These are phyloP conservation scores for Pythium dissotocum DNA, from an alignment of 352 stramenopile genomes.

Conservation along the genomic window DNA sequence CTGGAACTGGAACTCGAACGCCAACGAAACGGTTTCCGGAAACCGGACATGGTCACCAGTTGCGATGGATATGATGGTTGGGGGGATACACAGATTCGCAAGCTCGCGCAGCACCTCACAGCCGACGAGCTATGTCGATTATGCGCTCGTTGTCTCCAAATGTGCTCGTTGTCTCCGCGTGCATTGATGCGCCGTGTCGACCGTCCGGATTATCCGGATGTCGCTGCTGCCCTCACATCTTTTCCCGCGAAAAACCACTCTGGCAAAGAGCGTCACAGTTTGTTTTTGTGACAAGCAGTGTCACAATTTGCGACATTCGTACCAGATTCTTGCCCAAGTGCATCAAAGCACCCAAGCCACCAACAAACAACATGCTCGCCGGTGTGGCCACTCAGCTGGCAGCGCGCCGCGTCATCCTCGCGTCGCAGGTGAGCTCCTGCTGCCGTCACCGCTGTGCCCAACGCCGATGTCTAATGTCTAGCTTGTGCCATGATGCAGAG, in stretches of 20 bases:
- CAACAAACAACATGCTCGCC: slow-evolving; percentile 44
- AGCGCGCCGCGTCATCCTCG: slow-evolving; percentile 63
- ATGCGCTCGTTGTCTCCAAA: no score
- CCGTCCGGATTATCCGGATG: no score
- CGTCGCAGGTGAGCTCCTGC: slow-evolving; percentile 46
- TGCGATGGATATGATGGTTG: no score
- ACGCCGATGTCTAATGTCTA: neutral
- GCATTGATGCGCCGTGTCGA: no score
- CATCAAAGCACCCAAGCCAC: no score
- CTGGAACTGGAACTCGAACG: slow-evolving; percentile 8
- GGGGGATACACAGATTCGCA: no score
- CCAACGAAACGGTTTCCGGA: neutral
- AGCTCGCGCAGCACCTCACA: no score
- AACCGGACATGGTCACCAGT: no score
- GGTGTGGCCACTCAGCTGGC: slow-evolving; percentile 43
- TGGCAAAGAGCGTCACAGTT: neutral
- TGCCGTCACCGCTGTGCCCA: no score
- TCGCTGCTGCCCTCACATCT: neutral
- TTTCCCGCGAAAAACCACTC: neutral
- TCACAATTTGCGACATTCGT: neutral
- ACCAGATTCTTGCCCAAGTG: no score
- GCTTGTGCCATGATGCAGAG: slow-evolving; percentile 36
- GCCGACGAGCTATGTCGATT: no score
- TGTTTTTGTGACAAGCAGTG: neutral
- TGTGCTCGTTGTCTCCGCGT: no score